A percentile compares a stretch with the other conserved stretches of the same genome.
Evolutionary conservation across 805 yeast genomes (phyloP).

Genomic region (Saturnispora dispora): DNA sequence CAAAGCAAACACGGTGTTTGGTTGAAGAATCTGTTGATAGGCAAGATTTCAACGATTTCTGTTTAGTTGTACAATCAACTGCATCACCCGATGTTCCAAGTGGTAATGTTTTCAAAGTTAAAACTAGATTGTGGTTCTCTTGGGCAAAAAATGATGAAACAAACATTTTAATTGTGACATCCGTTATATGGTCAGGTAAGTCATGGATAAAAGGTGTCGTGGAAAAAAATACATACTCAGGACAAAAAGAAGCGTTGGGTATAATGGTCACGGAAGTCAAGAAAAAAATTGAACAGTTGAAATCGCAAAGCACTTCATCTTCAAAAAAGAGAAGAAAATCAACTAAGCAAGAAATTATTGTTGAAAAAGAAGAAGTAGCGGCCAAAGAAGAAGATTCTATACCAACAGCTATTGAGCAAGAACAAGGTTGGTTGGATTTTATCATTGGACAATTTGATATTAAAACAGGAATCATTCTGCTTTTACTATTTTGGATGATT

Average conservation of each 20-base stretch:
- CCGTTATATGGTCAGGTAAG: constrained; percentile 62
- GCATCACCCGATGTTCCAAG: constrained; percentile 80
- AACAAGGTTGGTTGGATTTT: constrained; percentile 1
- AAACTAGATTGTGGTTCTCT: constrained; percentile 45
- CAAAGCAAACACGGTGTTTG: constrained; percentile 61
- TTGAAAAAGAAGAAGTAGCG: constrained; percentile 1
- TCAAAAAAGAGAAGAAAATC: constrained; percentile 15
- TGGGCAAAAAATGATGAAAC: constrained; percentile 59
- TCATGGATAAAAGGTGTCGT: constrained; percentile 74
- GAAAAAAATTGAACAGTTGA: constrained; percentile 24
- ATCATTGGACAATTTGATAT: constrained; percentile 19
- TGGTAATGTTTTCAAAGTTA: constrained; percentile 57
- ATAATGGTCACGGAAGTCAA: constrained; percentile 40
- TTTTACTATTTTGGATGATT: constrained; percentile 16
- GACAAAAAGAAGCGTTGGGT: constrained; percentile 54
- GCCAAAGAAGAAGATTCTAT: constrained; percentile 4
- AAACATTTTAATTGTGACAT: constrained; percentile 41
- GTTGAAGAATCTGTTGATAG: constrained; percentile 52
- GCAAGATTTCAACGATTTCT: constrained; percentile 37
- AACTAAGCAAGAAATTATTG: constrained; percentile 4
- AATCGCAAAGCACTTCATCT: constrained; percentile 20
- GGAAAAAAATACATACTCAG: constrained; percentile 65
- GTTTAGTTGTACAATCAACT: constrained; percentile 47
- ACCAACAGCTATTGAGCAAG: constrained; percentile 4
- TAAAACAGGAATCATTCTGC: constrained; percentile 14